A percentile compares a stretch with the other conserved stretches of the same genome.
phyloP scores from a whole-genome alignment of 768 basidiomycete genomes.

The Serendipita sp. region DNA sequence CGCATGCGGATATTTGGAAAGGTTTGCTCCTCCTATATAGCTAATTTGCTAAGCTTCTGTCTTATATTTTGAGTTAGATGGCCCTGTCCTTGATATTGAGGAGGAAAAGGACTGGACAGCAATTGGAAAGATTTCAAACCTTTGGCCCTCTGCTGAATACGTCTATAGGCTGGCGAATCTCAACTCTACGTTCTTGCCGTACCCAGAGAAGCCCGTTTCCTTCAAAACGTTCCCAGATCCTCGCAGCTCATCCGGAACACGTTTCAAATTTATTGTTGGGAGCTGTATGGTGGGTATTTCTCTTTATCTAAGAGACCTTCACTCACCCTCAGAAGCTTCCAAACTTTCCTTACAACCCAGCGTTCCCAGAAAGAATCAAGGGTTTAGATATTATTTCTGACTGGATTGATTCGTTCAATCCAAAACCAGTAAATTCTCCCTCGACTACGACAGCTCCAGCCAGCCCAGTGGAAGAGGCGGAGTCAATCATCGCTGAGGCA shows the following conservation, averaged over 20 bases:
- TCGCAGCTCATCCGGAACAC: conserved; percentile 26
- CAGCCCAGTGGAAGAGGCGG: not conserved
- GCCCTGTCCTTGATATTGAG: conserved; percentile 32
- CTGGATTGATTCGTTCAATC: conserved; percentile 14
- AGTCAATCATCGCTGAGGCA: not conserved
- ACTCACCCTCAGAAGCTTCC: conserved; percentile 22
- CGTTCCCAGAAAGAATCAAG: conserved; percentile 34
- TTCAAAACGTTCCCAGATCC: conserved; percentile 69
- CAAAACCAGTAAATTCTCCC: not conserved
- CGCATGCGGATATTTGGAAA: conserved; percentile 18
- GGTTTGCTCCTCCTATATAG: conserved; percentile 24
- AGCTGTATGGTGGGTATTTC: conserved; percentile 31
- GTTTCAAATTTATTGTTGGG: conserved; percentile 53
- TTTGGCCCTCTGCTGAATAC: conserved; percentile 54
- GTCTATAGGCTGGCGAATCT: conserved; percentile 35
- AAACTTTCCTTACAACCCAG: conserved; percentile 57
- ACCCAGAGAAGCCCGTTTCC: conserved; percentile 32
- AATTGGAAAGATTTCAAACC: conserved; percentile 35
- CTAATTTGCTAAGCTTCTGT: conserved; percentile 16
- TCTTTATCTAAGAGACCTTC: not conserved
- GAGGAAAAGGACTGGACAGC: conserved; percentile 41
- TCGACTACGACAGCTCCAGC: not conserved
- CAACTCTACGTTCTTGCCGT: conserved; percentile 33
- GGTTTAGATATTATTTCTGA: conserved; percentile 50
- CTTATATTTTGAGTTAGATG: conserved; percentile 33